A percentile compares a stretch with the other conserved stretches of the same genome.
These are phyloP conservation scores for Schwanniomyces vanrijiae DNA, from an alignment of 805 yeast genomes.

Conservation along the genomic window DNA sequence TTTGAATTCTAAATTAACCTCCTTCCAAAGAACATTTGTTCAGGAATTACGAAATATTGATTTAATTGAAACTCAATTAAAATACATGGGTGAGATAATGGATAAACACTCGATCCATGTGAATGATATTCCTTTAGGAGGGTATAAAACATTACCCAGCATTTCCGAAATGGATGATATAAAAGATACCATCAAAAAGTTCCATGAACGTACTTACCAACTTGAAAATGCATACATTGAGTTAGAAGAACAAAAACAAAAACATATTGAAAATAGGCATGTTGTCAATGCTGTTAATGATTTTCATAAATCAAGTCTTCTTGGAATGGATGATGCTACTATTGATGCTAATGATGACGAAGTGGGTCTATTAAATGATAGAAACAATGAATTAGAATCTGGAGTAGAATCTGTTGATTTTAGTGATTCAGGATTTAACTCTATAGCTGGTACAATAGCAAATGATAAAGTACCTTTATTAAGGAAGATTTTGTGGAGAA, in stretches of 20 bases:
- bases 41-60: conserved; percentile 40
- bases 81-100: conserved; percentile 28
- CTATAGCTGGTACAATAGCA: conserved; percentile 36
- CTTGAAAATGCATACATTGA: conserved; percentile 32
- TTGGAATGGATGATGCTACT: conserved; percentile 8
- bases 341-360: conserved; percentile 27
- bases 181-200: conserved; percentile 19
- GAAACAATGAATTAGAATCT: conserved; percentile 20
- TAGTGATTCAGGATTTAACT: conserved; percentile 26
- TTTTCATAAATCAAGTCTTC: conserved; percentile 28
- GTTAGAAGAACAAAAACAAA: conserved; percentile 23
- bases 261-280: conserved; percentile 33
- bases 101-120: conserved; percentile 25
- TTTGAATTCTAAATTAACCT: conserved; percentile 47
- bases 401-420: conserved; percentile 20
- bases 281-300: conserved; percentile 31
- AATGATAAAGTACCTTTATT: conserved; percentile 36
- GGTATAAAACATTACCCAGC: conserved; percentile 16
- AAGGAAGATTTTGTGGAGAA: conserved; percentile 43
- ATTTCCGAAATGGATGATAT: conserved; percentile 36
- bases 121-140: conserved; percentile 33
- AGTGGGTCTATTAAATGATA: conserved; percentile 24
- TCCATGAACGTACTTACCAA: conserved; percentile 34
- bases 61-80: conserved; percentile 28
- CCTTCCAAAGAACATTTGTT: conserved; percentile 47